Percentiles rank a stretch among this genome's conserved stretches.
Conservation (phyloP, 768 basidiomycete species). For the Cyathus striatus region DNA sequence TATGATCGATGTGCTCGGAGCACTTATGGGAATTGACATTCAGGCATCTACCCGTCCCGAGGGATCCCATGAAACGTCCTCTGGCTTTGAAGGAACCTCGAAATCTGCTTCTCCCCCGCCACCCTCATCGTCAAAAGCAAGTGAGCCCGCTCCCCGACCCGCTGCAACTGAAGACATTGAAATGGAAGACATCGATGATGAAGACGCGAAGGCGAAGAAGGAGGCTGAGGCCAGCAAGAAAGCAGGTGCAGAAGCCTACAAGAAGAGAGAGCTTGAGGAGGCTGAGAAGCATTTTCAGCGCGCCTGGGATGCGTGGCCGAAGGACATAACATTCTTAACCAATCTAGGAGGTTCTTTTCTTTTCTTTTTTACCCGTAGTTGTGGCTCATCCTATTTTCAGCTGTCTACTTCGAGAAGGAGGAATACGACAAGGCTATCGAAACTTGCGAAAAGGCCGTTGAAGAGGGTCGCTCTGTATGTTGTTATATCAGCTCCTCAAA, state of each 20-base stretch:
- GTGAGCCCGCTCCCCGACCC: conserved; percentile 28
- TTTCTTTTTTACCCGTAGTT: not conserved
- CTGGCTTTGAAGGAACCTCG: conserved; percentile 41
- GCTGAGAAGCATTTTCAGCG: conserved; percentile 74
- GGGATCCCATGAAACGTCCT: conserved; percentile 76
- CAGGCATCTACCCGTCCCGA: conserved; percentile 81
- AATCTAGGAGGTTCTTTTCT: conserved; percentile 69
- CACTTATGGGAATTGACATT: conserved; percentile 89
- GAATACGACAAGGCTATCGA: conserved; percentile 90
- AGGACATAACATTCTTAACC: conserved; percentile 91
- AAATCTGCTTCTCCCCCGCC: conserved; percentile 35
- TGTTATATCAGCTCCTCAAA: not conserved
- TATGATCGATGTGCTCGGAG: conserved; percentile 93
- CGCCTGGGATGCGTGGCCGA: conserved; percentile 92
- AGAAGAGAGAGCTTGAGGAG: conserved; percentile 74
- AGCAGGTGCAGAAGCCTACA: conserved; percentile 77
- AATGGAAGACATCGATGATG: conserved; percentile 63
- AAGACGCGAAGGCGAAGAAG: conserved; percentile 70
- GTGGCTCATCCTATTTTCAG: conserved; percentile 29
- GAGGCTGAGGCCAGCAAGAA: conserved; percentile 79
- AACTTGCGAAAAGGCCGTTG: conserved; percentile 92
- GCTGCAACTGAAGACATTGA: conserved; percentile 54
- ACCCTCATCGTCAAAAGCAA: conserved; percentile 38
- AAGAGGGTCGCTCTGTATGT: conserved; percentile 79
- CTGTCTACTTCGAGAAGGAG: conserved; percentile 91